A percentile compares a stretch with the other conserved stretches of the same genome.
Evolutionary conservation across 164 flowering plant genomes (phyloP).

Genomic region (Kalanchoe fedtschenkoi): DNA sequence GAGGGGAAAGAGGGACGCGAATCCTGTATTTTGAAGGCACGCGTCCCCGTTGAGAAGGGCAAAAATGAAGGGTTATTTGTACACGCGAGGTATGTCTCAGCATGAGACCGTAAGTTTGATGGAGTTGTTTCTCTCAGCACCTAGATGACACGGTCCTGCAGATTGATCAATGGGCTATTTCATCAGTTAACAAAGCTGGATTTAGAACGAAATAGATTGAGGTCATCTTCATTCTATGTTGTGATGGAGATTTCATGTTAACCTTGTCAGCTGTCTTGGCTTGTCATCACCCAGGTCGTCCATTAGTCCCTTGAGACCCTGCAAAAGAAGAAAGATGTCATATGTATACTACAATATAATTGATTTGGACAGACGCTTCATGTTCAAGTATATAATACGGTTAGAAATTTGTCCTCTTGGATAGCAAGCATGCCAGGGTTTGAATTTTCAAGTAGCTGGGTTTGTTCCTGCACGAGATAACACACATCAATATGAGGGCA

Average conservation of each 20-base stretch:
- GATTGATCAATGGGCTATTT: neutral
- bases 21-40: neutral
- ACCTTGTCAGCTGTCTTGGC: constrained; percentile 10
- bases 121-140: neutral
- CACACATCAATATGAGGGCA: neutral
- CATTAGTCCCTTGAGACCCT: constrained; percentile 54
- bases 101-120: neutral
- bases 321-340: constrained; percentile 7
- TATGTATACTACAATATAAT: neutral
- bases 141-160: constrained; percentile 1
- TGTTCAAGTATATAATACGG: neutral
- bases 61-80: neutral
- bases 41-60: neutral
- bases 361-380: neutral
- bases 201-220: neutral
- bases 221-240: too few relatives aligned
- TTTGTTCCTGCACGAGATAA: constrained; percentile 26
- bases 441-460: constrained; percentile 23
- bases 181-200: neutral
- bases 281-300: constrained; percentile 16
- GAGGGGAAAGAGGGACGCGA: too few relatives aligned
- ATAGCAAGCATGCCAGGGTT: constrained; percentile 4
- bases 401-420: neutral
- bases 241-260: neutral
- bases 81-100: neutral